A percentile compares a stretch with the other conserved stretches of the same genome.
Conservation (phyloP, 768 basidiomycete genomes). For the Collybia mongolica region DNA sequence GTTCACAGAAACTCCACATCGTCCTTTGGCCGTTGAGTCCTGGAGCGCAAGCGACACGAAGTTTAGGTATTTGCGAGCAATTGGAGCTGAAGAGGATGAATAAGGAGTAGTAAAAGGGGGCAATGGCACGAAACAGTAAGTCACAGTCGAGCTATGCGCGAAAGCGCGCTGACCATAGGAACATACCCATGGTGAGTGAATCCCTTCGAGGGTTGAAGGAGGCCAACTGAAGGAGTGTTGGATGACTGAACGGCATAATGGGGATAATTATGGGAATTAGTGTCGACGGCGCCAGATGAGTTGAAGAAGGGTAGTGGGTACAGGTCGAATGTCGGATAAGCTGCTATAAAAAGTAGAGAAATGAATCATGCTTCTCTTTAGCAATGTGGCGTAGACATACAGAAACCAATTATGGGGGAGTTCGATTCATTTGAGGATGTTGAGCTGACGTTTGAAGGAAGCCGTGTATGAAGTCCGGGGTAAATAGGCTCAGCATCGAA, state of each 20-base stretch:
- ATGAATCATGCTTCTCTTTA: conserved; percentile 1
- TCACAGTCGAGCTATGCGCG: conserved; percentile 6
- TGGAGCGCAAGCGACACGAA: conserved; percentile 75
- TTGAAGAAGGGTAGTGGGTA: conserved; percentile 57
- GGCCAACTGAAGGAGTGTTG: conserved; percentile 50
- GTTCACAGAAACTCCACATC: conserved; percentile 89
- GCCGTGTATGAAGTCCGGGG: conserved; percentile 54
- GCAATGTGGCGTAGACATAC: conserved; percentile 32
- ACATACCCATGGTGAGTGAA: conserved; percentile 75
- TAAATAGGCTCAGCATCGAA: conserved; percentile 60
- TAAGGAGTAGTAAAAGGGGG: conserved; percentile 4
- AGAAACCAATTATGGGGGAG: conserved; percentile 43
- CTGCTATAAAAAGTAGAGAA: conserved; percentile 23
- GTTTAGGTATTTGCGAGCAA: conserved; percentile 81
- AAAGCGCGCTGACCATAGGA: conserved; percentile 1
- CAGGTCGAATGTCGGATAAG: conserved; percentile 63
- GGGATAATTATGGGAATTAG: conserved; percentile 44
- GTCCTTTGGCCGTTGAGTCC: conserved; percentile 69
- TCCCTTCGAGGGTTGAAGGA: conserved; percentile 62
- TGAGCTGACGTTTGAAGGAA: conserved; percentile 67
- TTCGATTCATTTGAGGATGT: conserved; percentile 47
- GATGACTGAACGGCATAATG: conserved; percentile 39
- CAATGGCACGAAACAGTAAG: background rate
- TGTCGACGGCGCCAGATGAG: conserved; percentile 43
- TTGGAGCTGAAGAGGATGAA: conserved; percentile 40